Percentiles rank a stretch among this genome's conserved stretches.
Conservation (phyloP, 2,329 filamentous ascomycete species). For the Colletotrichum spaethianum region DNA sequence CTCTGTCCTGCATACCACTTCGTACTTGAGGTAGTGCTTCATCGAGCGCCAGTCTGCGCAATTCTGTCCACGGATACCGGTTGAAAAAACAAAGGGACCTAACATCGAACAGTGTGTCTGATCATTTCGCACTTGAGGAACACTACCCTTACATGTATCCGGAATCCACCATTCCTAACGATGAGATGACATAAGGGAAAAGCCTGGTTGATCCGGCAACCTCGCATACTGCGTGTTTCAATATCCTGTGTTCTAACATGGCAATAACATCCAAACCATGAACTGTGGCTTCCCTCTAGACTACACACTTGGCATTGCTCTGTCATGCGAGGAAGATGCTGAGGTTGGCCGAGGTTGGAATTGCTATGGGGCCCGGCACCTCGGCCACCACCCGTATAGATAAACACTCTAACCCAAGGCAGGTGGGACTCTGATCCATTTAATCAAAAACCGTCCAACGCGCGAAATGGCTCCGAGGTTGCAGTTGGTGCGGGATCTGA, state of each 20-base stretch:
- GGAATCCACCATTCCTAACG: too few species aligned
- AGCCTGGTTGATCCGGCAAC: too few species aligned
- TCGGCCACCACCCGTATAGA: constrained; percentile 58
- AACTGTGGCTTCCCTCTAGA: too few species aligned
- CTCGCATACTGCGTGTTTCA: too few species aligned
- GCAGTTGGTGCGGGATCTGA: background rate
- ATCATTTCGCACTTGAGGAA: too few species aligned
- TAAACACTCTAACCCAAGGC: constrained; percentile 49
- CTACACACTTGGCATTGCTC: too few species aligned
- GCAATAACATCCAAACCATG: constrained; percentile 62
- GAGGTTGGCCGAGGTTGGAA: constrained; percentile 40
- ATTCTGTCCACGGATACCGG: constrained; percentile 45
- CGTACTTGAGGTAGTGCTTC: background rate
- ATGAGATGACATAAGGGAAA: too few species aligned
- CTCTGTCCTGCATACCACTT: background rate
- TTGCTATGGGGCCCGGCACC: constrained; percentile 47
- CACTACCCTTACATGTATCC: too few species aligned
- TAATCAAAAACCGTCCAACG: background rate
- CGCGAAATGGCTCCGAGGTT: background rate
- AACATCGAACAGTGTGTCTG: too few species aligned
- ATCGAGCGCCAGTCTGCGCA: constrained; percentile 49
- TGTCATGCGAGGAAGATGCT: too few species aligned
- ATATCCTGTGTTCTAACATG: background rate
- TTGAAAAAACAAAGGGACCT: background rate
- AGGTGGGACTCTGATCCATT: background rate